Conservation (phyloP, 768 basidiomycete species). For the Chiua virens region DNA sequence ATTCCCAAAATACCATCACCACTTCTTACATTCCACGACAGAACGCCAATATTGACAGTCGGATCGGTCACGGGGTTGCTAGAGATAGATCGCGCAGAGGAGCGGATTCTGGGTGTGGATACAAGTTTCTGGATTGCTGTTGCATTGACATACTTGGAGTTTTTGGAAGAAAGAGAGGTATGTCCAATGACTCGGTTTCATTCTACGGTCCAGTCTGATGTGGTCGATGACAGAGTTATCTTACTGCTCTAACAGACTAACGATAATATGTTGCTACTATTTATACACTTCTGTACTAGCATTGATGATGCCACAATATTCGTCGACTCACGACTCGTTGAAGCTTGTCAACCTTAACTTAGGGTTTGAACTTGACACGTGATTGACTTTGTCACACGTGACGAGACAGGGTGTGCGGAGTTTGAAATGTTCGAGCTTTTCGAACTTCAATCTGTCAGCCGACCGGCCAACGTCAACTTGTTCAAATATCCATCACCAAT, state of each 20-base stretch:
- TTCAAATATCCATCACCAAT: constrained; percentile 3
- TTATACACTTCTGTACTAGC: not conserved
- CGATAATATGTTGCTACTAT: constrained; percentile 8
- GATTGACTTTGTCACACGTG: constrained; percentile 30
- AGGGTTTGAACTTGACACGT: constrained; percentile 18
- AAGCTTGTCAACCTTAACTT: not conserved
- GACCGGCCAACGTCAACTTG: constrained; percentile 11
- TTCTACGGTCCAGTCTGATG: constrained; percentile 4
- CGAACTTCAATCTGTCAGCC: constrained; percentile 20
- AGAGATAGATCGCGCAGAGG: constrained; percentile 60
- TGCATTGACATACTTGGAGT: constrained; percentile 73
- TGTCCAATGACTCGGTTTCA: constrained; percentile 24
- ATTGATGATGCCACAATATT: not conserved
- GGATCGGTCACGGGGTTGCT: constrained; percentile 59
- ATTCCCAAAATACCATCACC: constrained; percentile 39
- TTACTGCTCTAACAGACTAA: constrained; percentile 51
- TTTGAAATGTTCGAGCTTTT: constrained; percentile 26
- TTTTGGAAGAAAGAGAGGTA: constrained; percentile 77
- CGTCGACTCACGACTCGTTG: too few species aligned
- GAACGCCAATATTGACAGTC: constrained; percentile 63
- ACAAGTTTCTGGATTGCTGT: constrained; percentile 77
- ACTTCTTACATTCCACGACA: constrained; percentile 69
- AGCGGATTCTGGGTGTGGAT: constrained; percentile 63
- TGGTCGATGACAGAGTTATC: constrained; percentile 46
- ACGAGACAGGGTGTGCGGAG: constrained; percentile 20